phyloP scores from a whole-genome alignment of 148 eudicot genomes.

The Chenopodium suecicum region DNA sequence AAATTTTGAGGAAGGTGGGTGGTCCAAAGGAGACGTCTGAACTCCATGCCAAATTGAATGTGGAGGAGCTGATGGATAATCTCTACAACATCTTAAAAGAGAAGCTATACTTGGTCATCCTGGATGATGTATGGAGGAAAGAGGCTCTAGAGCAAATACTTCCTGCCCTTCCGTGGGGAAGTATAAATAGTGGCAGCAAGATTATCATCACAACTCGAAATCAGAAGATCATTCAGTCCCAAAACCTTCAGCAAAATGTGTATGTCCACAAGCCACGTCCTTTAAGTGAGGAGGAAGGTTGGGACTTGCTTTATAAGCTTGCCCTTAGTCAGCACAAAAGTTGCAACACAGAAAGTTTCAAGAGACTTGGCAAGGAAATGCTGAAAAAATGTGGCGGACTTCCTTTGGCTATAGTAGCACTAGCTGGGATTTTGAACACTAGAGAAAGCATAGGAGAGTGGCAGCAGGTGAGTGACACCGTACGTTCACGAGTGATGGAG shows the following conservation, averaged over 20 bases:
- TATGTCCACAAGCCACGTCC: slow-evolving; percentile 19
- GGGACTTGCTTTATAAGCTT: slow-evolving; percentile 29
- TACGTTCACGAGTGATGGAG: slow-evolving; percentile 12
- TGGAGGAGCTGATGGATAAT: slow-evolving; percentile 23
- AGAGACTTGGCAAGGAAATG: slow-evolving; percentile 28
- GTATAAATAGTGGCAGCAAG: slow-evolving; percentile 19
- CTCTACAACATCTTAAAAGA: slow-evolving; percentile 4
- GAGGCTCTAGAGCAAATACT: slow-evolving; percentile 30
- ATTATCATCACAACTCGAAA: slow-evolving; percentile 40
- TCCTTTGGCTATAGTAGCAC: slow-evolving; percentile 28
- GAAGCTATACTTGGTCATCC: slow-evolving; percentile 28
- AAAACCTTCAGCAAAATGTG: neutral
- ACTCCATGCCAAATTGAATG: neutral
- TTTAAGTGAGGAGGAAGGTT: slow-evolving; percentile 26
- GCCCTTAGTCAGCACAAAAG: neutral
- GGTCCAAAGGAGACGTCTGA: neutral
- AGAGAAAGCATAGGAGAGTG: slow-evolving; percentile 8
- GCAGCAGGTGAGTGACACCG: slow-evolving; percentile 7
- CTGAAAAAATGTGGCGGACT: slow-evolving; percentile 25
- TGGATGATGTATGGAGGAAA: slow-evolving; percentile 40
- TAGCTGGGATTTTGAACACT: slow-evolving; percentile 17
- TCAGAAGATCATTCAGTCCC: neutral
- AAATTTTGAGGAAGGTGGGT: slow-evolving; percentile 25
- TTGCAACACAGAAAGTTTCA: neutral
- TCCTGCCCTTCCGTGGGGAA: slow-evolving; percentile 14